Evolutionary conservation across 2,329 filamentous ascomycete species (phyloP).

Genomic region (Diaporthe ampelina): DNA sequence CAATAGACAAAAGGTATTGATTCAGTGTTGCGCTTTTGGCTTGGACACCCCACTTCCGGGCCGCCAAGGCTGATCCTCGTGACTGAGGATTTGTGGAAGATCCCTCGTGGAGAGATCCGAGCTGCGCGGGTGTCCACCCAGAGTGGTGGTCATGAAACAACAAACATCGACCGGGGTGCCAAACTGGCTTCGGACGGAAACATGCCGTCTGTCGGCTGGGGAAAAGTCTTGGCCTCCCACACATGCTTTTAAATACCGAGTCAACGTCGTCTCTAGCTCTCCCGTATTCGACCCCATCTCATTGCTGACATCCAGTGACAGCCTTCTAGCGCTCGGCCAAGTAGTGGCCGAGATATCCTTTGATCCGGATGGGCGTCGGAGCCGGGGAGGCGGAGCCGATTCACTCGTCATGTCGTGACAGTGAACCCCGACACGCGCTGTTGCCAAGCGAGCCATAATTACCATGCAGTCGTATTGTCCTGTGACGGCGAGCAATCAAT

Average conservation of each 20-base stretch:
- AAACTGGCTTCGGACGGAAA: constrained; percentile 24
- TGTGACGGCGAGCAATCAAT: not conserved
- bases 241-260: constrained; percentile 17
- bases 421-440: not conserved
- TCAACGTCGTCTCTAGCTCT: constrained; percentile 13
- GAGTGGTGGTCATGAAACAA: constrained; percentile 18
- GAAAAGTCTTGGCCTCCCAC: constrained; percentile 19
- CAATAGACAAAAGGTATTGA: not conserved
- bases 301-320: not conserved
- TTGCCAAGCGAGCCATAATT: not conserved
- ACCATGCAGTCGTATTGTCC: not conserved
- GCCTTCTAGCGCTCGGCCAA: not conserved
- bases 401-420: not conserved
- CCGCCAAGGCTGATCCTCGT: constrained; percentile 19
- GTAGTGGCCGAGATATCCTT: not conserved
- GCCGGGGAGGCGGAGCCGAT: constrained; percentile 7
- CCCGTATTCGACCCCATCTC: not conserved
- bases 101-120: constrained; percentile 13
- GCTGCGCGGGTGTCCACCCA: constrained; percentile 8
- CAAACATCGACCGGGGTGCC: constrained; percentile 16
- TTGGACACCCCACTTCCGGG: constrained; percentile 20
- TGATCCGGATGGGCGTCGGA: constrained; percentile 1
- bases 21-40: not conserved
- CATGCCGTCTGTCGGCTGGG: constrained; percentile 11
- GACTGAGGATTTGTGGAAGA: constrained; percentile 32